Evolutionary conservation across 805 yeast species (phyloP).

Genomic region (Candida palmyrensis): DNA sequence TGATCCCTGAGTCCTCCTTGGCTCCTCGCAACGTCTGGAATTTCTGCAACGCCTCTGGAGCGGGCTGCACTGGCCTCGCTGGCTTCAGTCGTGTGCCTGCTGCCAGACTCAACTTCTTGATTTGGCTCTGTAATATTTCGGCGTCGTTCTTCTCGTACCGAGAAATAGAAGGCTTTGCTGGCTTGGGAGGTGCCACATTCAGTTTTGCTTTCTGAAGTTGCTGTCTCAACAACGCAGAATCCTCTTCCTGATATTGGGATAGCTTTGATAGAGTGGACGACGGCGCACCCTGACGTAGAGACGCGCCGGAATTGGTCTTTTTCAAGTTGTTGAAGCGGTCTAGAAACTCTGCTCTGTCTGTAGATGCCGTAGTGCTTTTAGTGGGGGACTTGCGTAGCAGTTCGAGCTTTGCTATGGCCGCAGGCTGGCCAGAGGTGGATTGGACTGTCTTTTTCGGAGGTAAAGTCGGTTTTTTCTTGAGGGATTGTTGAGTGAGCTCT

Average conservation of each 20-base stretch:
- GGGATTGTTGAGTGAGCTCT: too few species aligned
- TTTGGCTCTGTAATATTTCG: constrained; percentile 12
- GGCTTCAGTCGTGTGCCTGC: background rate
- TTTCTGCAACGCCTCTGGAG: constrained; percentile 13
- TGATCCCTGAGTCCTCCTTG: too few species aligned
- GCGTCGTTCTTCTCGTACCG: constrained; percentile 11
- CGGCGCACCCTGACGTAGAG: background rate
- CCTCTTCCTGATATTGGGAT: constrained; percentile 3
- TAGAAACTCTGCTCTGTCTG: constrained; percentile 8
- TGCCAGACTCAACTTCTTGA: constrained; percentile 10
- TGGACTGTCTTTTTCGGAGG: too few species aligned
- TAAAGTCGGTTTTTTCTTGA: too few species aligned
- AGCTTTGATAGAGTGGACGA: background rate
- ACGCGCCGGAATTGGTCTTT: background rate
- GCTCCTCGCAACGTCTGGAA: constrained; percentile 12
- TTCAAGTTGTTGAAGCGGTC: constrained; percentile 8
- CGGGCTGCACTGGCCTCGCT: background rate
- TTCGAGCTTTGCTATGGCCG: constrained; percentile 9
- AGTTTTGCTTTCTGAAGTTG: constrained; percentile 4
- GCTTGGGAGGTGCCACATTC: constrained; percentile 10
- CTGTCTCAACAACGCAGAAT: constrained; percentile 2
- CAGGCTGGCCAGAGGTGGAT: too few species aligned
- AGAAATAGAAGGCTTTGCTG: constrained; percentile 13
- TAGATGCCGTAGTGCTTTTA: too few species aligned
- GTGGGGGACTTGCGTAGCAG: constrained; percentile 9